phyloP scores from a whole-genome alignment of 257 asterid species.

The Penstemon barbatus region DNA sequence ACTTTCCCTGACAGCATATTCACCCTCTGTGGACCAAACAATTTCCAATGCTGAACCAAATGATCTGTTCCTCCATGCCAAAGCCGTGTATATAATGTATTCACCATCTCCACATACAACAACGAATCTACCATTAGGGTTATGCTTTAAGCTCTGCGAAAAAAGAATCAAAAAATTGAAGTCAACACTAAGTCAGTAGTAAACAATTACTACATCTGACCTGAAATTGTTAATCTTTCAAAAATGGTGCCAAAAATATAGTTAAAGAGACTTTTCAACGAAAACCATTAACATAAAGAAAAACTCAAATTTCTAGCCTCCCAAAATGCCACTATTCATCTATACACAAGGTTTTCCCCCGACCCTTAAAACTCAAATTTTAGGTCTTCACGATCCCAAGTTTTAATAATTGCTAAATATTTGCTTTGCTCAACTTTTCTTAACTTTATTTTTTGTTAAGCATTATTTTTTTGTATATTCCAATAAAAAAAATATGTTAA shows the following conservation, averaged over 20 bases:
- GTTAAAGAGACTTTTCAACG: slow-evolving; percentile 3
- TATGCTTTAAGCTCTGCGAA: slow-evolving; percentile 83
- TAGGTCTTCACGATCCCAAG: too few species aligned
- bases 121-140: slow-evolving; percentile 96
- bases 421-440: too few species aligned
- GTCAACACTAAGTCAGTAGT: slow-evolving; percentile 17
- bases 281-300: slow-evolving; percentile 14
- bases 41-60: slow-evolving; percentile 93
- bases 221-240: slow-evolving; percentile 19
- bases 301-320: background rate
- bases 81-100: slow-evolving; percentile 89
- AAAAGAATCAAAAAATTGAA: background rate
- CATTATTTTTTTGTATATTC: too few species aligned
- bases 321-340: too few species aligned
- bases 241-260: slow-evolving; percentile 22
- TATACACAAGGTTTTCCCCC: too few species aligned
- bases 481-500: too few species aligned
- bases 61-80: slow-evolving; percentile 98
- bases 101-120: slow-evolving; percentile 99
- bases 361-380: too few species aligned
- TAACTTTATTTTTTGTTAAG: too few species aligned
- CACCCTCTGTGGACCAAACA: slow-evolving; percentile 98
- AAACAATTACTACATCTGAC: slow-evolving; percentile 22
- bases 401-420: too few species aligned
- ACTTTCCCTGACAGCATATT: slow-evolving; percentile 96